Evolutionary conservation across 73 alveolate genomes (phyloP), one percentile per base, ranked within the genome.

Genomic region (Symbiodinium pilosum): DNA sequence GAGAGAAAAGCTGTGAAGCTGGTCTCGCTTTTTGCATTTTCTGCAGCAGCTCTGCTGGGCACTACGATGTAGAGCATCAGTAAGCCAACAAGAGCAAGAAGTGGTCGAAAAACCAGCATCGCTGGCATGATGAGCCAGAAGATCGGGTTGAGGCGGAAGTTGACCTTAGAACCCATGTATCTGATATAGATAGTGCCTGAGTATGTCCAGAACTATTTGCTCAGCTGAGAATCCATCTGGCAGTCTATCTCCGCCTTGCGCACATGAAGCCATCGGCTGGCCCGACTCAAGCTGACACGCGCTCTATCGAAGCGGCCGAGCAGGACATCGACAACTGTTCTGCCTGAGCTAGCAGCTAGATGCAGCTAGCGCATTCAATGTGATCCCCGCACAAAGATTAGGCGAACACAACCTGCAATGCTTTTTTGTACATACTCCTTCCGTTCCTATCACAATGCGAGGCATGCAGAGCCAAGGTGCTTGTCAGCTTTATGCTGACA

Each of bases 251-350:
- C 47, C 81, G 47, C 51, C 44, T 91, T 68, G 34, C 56, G 71
- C n/a, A 43, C 77, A 9, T 38, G 87, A 28, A 83, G 75, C 81
- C 75, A 26, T 43, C 96, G 87, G 64, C 77, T 44, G 30, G 88
- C 77, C n/a, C 52, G 71, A n/a, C 51, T 85, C 81, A 91, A 34
- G 40, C 40, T 68, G 38, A 56, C n/a, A 8, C 87, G 75, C 34
- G 28, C 16, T 4, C 30, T 30, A 43, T 36, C 51, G 88, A 91
- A 91, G 52, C 96, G 96, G 41, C 96, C 96, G 88, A 91, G 36
- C 88, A 88, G 54, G 24, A 88, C 21, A 21, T 36, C 73, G 34
- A 36, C n/a, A 16, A 88, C 41, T n/a, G 95, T 64, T 39, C 44
- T 88, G 71, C 95, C 95, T 88, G 86, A 16, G 93, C 75, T 24